Base-by-base conservation (phyloP, 352 stramenopile species). In the Globisporangium radiosum region DNA sequence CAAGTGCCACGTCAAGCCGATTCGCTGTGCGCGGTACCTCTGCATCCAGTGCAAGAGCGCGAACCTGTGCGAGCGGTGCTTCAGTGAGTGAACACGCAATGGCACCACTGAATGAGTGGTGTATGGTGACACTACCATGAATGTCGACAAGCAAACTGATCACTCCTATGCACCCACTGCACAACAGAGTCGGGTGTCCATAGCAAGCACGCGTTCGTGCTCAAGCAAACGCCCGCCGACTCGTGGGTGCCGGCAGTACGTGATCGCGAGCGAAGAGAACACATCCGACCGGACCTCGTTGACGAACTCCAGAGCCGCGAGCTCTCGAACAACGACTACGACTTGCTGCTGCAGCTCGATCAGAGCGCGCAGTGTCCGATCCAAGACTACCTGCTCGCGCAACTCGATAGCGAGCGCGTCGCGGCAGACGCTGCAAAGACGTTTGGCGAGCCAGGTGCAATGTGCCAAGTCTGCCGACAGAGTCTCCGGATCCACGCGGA, bases 321-420 rank as follows among this genome's bases (percentile, higher is more conserved):
- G 43, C 68, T 94, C 7, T 89, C 83, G 38, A 91, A 78, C n/a
- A 89, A 88, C 47, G 85, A 94, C 60, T 94, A 93, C 54, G 83
- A 92, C 49, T 49, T 91, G 6, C 63, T 94, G 1, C 65, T 92
- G 11, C 72, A 93, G 42, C 64, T 93, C 0, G 84, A 93, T 55
- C 68, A 77, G 47, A 63, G 61, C 4, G 76, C 80, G 19, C 87
- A 85, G 33, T 68, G 56, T 15, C 73, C 78, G n/a, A 55, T 93
- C n/a, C 81, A 90, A 62, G 78, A 91, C 19, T 93, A 79, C 57
- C 54, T 93, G 36, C 60, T 92, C n/a, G 67, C 75, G 13, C 62
- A 70, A 37, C 55, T 93, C 39, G 63, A 60, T 5, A 79, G 83
- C 3, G 65, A 76, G 17, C 74, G 72, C 57, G 54, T 87, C 2